Evolutionary conservation across 2,329 filamentous ascomycete species (phyloP).

Genomic region (Fusarium phyllophilum): DNA sequence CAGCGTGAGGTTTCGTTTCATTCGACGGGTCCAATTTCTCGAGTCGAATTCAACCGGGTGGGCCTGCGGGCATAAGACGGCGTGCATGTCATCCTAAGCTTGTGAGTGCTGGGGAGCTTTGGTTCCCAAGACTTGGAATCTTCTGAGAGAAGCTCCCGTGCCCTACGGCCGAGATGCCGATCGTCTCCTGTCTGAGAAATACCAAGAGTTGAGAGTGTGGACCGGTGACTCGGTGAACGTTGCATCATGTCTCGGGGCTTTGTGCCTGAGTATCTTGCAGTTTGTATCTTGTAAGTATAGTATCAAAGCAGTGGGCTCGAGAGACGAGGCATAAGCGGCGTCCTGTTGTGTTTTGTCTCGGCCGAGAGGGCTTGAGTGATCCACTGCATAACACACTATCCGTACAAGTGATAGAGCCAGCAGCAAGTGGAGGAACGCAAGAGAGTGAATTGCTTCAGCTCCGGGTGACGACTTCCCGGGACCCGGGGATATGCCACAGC

Average conservation of each 20-base stretch:
- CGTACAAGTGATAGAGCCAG: not conserved
- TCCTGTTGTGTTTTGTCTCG: slow-evolving; percentile 7
- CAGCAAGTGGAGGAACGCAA: slow-evolving; percentile 3
- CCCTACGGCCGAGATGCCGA: slow-evolving; percentile 26
- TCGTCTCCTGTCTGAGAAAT: slow-evolving; percentile 32
- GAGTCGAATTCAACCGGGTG: slow-evolving; percentile 15
- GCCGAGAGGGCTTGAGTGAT: slow-evolving; percentile 1
- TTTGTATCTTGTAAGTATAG: not conserved
- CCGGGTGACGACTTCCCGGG: slow-evolving; percentile 15
- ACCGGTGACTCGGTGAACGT: slow-evolving; percentile 33
- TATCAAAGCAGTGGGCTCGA: not conserved
- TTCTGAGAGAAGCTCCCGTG: slow-evolving; percentile 1
- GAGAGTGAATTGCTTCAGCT: slow-evolving; percentile 3
- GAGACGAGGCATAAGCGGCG: not conserved
- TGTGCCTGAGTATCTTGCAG: not conserved
- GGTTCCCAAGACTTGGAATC: slow-evolving; percentile 12
- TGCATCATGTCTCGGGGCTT: slow-evolving; percentile 9
- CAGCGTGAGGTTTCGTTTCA: slow-evolving; percentile 9
- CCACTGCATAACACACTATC: not conserved
- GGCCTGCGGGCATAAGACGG: slow-evolving; percentile 27
- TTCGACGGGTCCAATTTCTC: slow-evolving; percentile 1
- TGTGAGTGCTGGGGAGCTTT: slow-evolving; percentile 16
- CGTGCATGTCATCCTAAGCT: slow-evolving; percentile 30
- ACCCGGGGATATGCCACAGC: slow-evolving; percentile 17
- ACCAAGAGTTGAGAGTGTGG: slow-evolving; percentile 23